phyloP scores from a whole-genome alignment of 192 early-diverging fungal species.

The Umbelopsis vinacea region DNA sequence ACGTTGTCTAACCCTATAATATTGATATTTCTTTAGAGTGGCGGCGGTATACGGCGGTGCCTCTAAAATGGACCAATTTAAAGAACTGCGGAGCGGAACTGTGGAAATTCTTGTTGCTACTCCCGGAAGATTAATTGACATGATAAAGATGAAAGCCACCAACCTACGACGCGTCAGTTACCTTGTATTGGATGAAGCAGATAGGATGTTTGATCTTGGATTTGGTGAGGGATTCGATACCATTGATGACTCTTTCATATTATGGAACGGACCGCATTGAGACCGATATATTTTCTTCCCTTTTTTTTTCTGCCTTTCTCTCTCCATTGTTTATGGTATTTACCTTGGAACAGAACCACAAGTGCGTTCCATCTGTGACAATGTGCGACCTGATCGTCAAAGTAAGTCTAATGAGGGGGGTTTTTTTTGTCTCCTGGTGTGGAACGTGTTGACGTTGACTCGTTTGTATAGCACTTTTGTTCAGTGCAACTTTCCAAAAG shows the following conservation, averaged over 20 bases:
- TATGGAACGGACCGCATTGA: conserved; percentile 24
- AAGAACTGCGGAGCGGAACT: conserved; percentile 67
- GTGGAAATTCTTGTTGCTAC: conserved; percentile 84
- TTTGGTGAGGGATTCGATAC: conserved; percentile 66
- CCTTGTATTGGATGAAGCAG: conserved; percentile 95
- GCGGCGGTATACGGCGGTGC: conserved; percentile 82
- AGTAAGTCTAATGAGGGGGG: conserved; percentile 29
- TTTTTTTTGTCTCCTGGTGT: neutral
- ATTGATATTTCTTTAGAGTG: conserved; percentile 40
- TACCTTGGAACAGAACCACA: conserved; percentile 21
- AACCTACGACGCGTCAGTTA: conserved; percentile 80
- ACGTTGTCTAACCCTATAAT: no score
- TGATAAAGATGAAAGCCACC: conserved; percentile 88
- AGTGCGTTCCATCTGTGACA: conserved; percentile 62
- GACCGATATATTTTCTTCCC: neutral
- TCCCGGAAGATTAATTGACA: conserved; percentile 85
- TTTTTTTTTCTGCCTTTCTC: neutral
- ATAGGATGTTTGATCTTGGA: conserved; percentile 95
- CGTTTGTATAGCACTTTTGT: conserved; percentile 60
- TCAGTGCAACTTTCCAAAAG: conserved; percentile 81
- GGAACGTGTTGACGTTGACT: neutral
- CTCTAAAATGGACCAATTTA: conserved; percentile 83
- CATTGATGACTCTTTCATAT: neutral
- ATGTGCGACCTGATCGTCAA: conserved; percentile 82
- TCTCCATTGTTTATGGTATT: neutral